Evolutionary conservation across 305 asterid genomes (phyloP).

Genomic region (Fraxinus baroniana): DNA sequence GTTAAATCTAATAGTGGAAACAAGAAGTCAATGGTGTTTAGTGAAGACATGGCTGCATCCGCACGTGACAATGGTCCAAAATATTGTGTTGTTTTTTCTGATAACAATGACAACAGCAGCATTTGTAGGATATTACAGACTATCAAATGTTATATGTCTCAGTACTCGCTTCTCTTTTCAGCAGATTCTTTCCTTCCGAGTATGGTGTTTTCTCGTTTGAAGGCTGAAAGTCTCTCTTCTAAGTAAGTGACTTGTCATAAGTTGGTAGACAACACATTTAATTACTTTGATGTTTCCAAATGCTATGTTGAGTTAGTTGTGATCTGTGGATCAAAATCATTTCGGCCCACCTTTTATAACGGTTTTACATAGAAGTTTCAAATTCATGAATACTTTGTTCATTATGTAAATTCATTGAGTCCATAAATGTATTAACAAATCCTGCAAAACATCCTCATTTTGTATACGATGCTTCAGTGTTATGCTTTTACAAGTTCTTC

Average conservation of each 20-base stretch:
- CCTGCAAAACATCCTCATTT: neutral
- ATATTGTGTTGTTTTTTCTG: conserved; percentile 46
- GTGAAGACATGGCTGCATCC: conserved; percentile 29
- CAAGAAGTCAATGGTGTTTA: conserved; percentile 20
- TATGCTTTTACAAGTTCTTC: neutral
- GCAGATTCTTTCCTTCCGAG: conserved; percentile 38
- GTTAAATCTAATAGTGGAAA: conserved; percentile 35
- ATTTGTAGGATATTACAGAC: conserved; percentile 50
- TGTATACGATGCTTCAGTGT: conserved; percentile 3
- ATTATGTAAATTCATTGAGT: neutral
- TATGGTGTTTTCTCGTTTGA: conserved; percentile 39
- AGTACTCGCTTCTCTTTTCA: conserved; percentile 38
- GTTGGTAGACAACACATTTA: conserved; percentile 6
- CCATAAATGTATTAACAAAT: neutral
- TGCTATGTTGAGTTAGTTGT: neutral
- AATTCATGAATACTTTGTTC: neutral
- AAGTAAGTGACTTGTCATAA: conserved; percentile 47
- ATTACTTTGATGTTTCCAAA: conserved; percentile 6
- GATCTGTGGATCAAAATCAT: neutral
- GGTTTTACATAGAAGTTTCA: neutral
- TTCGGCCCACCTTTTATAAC: neutral
- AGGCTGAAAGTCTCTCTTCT: conserved; percentile 58
- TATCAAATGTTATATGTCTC: conserved; percentile 41
- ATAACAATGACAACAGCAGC: conserved; percentile 49
- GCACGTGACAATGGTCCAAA: conserved; percentile 25